Percentiles rank a stretch among this genome's conserved stretches.
Evolutionary conservation across 2,329 filamentous ascomycete species (phyloP).

Genomic region (Hansfordia pulvinata): DNA sequence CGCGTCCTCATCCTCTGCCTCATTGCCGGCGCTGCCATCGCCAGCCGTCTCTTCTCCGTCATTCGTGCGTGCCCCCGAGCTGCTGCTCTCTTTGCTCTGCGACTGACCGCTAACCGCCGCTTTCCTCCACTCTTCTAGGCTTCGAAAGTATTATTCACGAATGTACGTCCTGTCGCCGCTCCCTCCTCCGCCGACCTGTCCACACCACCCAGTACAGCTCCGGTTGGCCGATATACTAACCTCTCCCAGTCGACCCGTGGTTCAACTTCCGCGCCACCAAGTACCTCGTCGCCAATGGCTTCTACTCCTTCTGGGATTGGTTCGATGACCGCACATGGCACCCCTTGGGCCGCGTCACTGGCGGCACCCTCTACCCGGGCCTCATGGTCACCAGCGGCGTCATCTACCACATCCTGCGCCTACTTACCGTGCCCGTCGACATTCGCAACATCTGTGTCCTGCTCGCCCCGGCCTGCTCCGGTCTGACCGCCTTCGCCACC

Average conservation of each 20-base stretch:
- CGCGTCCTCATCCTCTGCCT: conserved; percentile 80
- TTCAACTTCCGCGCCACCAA: conserved; percentile 99
- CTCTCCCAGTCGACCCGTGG: conserved; percentile 80
- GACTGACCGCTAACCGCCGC: conserved; percentile 15
- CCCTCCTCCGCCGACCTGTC: conserved; percentile 3
- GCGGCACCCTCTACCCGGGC: conserved; percentile 95
- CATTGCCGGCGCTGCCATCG: conserved; percentile 83
- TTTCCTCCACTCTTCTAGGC: conserved; percentile 30
- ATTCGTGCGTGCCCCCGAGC: conserved; percentile 56
- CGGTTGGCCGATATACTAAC: conserved; percentile 14
- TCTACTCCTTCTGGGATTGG: conserved; percentile 99
- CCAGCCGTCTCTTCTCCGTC: conserved; percentile 93
- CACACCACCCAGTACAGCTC: too few relatives aligned
- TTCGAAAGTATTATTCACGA: conserved; percentile 99
- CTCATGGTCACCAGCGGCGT: conserved; percentile 97
- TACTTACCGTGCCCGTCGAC: conserved; percentile 84
- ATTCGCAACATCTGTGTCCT: conserved; percentile 98
- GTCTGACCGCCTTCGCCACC: conserved; percentile 80
- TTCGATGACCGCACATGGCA: conserved; percentile 99
- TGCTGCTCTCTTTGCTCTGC: conserved; percentile 1
- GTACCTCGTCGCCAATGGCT: conserved; percentile 91
- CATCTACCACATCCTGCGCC: conserved; percentile 88
- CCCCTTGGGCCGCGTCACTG: conserved; percentile 92
- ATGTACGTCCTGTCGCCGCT: conserved; percentile 49
- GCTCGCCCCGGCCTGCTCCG: conserved; percentile 87